Evolutionary conservation across 2,329 filamentous ascomycete genomes (phyloP).

Genomic region (Aureobasidium melanogenum): DNA sequence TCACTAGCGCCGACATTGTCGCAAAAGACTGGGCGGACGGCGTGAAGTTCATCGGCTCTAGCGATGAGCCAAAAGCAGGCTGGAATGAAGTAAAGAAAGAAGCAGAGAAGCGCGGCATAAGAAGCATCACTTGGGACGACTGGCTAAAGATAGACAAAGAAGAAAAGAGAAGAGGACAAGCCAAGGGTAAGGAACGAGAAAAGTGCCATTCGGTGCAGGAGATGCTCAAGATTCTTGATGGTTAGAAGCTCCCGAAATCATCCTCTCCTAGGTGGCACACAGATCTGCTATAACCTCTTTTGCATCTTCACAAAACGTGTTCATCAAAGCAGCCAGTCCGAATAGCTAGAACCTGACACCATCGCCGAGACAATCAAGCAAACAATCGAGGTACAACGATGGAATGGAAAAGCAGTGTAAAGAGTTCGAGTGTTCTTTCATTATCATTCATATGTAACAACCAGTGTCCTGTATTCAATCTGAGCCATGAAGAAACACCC

Average conservation of each 20-base stretch:
- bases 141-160: slow-evolving; percentile 79
- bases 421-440: not conserved
- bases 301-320: too few relatives aligned
- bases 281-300: too few relatives aligned
- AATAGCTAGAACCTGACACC: too few relatives aligned
- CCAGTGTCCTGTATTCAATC: not conserved
- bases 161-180: slow-evolving; percentile 59
- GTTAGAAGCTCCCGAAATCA: not conserved
- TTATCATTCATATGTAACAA: not conserved
- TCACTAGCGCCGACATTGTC: slow-evolving; percentile 77
- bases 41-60: slow-evolving; percentile 38
- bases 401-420: too few relatives aligned
- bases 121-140: slow-evolving; percentile 68
- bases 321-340: too few relatives aligned
- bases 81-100: slow-evolving; percentile 70
- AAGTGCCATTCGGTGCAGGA: slow-evolving; percentile 50
- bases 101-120: slow-evolving; percentile 45
- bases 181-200: slow-evolving; percentile 68
- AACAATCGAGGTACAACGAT: too few relatives aligned
- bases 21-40: slow-evolving; percentile 60
- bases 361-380: too few relatives aligned
- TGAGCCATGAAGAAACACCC: not conserved
- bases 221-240: slow-evolving; percentile 45
- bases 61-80: slow-evolving; percentile 40
- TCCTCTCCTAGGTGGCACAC: not conserved